Conservation (phyloP, 768 basidiomycete genomes). For the Leccinum rimulosum region DNA sequence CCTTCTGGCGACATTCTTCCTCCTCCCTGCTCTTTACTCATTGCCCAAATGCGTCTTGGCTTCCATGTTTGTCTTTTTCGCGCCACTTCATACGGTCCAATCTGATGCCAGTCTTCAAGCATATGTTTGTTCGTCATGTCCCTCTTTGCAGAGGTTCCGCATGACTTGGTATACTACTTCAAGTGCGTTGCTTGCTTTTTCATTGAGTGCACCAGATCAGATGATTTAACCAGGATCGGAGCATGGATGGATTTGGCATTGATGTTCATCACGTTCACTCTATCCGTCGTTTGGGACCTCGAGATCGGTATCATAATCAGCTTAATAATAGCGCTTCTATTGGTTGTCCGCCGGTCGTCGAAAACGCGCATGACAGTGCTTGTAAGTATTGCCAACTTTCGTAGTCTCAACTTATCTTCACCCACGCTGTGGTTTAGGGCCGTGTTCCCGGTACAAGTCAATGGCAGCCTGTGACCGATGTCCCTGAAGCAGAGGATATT, state of each 20-base stretch:
- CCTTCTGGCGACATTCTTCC: slow-evolving; percentile 83
- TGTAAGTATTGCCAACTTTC: slow-evolving; percentile 35
- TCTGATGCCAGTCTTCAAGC: slow-evolving; percentile 37
- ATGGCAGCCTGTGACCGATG: slow-evolving; percentile 90
- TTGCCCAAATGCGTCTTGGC: slow-evolving; percentile 89
- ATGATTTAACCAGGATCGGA: slow-evolving; percentile 49
- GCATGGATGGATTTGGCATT: slow-evolving; percentile 90
- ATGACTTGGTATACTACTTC: slow-evolving; percentile 84
- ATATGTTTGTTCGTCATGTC: slow-evolving; percentile 84
- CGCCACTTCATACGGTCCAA: not conserved
- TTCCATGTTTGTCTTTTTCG: slow-evolving; percentile 60
- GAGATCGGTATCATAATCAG: slow-evolving; percentile 92
- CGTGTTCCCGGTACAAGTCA: slow-evolving; percentile 83
- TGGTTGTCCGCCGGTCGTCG: slow-evolving; percentile 89
- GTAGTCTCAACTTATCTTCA: not conserved
- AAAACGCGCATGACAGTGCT: slow-evolving; percentile 88
- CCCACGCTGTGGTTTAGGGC: slow-evolving; percentile 47
- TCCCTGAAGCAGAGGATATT: slow-evolving; percentile 78
- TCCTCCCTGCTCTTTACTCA: slow-evolving; percentile 81
- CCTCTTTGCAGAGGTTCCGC: slow-evolving; percentile 81
- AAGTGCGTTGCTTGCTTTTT: slow-evolving; percentile 44
- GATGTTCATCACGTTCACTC: slow-evolving; percentile 84
- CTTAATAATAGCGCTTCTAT: slow-evolving; percentile 79
- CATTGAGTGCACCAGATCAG: not conserved
- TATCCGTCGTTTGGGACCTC: slow-evolving; percentile 87